Conservation (phyloP, 305 asterid species). For the Stenogyne calaminthoides region DNA sequence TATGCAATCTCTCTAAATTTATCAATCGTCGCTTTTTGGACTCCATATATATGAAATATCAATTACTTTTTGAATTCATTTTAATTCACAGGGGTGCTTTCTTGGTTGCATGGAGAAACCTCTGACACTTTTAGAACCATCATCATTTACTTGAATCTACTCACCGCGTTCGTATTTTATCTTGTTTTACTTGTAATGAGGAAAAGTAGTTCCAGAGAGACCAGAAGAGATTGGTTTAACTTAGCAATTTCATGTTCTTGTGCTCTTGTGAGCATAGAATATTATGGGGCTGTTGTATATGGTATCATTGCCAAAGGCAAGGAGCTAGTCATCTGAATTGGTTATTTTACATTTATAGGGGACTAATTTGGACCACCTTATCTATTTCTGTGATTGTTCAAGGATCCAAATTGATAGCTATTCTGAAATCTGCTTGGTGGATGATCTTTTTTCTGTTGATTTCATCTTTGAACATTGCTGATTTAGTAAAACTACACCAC, state of each 20-base stretch:
- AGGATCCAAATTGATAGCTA: constrained; percentile 44
- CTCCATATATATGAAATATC: background rate
- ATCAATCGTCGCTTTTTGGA: background rate
- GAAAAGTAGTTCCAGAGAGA: constrained; percentile 25
- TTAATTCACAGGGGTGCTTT: constrained; percentile 42
- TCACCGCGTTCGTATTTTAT: constrained; percentile 38
- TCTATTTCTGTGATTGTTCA: constrained; percentile 45
- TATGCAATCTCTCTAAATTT: background rate
- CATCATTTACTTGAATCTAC: constrained; percentile 44
- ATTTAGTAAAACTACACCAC: constrained; percentile 27
- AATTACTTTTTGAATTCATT: background rate
- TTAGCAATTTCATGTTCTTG: constrained; percentile 42
- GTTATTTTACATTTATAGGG: constrained; percentile 35
- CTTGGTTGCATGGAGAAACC: constrained; percentile 39
- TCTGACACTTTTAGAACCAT: constrained; percentile 39
- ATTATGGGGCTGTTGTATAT: constrained; percentile 40
- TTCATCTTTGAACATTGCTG: constrained; percentile 45
- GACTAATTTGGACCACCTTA: constrained; percentile 55
- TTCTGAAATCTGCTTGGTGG: constrained; percentile 64
- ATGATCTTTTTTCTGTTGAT: constrained; percentile 41
- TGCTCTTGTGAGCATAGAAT: constrained; percentile 45
- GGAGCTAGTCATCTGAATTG: constrained; percentile 33
- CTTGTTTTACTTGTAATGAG: constrained; percentile 32
- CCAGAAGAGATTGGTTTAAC: constrained; percentile 41
- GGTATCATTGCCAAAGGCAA: constrained; percentile 9